These are phyloP conservation scores for Samsoniella hepiali DNA, from an alignment of 2,329 filamentous ascomycete species.

Conservation along the genomic window DNA sequence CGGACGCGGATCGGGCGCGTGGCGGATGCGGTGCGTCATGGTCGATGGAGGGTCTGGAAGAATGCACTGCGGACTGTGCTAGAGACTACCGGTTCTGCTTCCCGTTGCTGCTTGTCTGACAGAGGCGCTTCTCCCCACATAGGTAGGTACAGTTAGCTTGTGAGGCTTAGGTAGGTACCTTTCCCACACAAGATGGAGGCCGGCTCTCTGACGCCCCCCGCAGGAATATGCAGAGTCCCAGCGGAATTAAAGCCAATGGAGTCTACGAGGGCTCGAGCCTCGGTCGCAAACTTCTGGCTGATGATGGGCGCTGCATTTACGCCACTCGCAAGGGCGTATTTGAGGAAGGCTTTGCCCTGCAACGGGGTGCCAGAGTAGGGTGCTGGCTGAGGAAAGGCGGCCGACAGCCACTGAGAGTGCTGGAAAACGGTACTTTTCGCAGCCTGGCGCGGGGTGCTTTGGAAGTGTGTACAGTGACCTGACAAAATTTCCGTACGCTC, in stretches of 20 bases:
- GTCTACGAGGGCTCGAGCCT: no score
- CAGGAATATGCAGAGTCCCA: not conserved
- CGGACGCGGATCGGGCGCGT: not conserved
- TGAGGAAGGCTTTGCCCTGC: not conserved
- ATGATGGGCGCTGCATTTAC: not conserved
- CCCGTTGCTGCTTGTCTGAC: not conserved
- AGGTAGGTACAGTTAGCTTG: no score
- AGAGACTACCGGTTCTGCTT: slow-evolving; percentile 3
- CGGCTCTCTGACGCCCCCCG: not conserved
- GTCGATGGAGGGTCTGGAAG: not conserved
- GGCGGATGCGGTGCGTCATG: slow-evolving; percentile 11
- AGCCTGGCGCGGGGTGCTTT: not conserved
- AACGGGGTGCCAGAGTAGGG: not conserved
- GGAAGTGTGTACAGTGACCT: not conserved
- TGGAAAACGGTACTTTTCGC: not conserved
- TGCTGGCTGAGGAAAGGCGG: not conserved
- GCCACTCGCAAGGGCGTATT: not conserved
- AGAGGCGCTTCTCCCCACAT: not conserved
- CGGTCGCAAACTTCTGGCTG: no score
- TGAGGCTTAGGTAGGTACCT: no score
- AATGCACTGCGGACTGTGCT: not conserved
- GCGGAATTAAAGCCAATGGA: no score
- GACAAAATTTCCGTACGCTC: no score
- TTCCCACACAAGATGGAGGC: no score
- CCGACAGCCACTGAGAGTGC: not conserved